A percentile compares a stretch with the other conserved stretches of the same genome.
These are phyloP conservation scores for Euphorbia corollata DNA, from an alignment of 441 rosid genomes.

Conservation along the genomic window DNA sequence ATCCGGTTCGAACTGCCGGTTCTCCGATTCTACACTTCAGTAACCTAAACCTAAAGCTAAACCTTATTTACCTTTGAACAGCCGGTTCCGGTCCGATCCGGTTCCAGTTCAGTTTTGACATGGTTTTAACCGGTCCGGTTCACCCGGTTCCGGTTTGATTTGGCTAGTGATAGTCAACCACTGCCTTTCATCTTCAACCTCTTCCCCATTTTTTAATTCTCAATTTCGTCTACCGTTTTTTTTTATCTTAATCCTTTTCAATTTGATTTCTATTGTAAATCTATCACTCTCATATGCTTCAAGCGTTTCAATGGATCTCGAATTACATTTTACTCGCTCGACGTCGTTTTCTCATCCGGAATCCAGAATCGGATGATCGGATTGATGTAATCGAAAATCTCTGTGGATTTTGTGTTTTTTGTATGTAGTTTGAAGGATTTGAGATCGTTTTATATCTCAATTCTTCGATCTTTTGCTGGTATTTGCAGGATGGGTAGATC, in stretches of 20 bases:
- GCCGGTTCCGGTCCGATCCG: no score
- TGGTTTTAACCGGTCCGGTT: no score
- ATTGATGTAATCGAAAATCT: not conserved
- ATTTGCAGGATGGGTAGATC: slow-evolving; percentile 2
- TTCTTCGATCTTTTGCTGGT: slow-evolving; percentile 1
- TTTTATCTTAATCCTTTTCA: not conserved
- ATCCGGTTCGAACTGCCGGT: no score
- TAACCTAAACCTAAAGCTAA: no score
- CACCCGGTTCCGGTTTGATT: no score
- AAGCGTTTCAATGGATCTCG: not conserved
- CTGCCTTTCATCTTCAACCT: not conserved
- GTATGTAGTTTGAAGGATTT: slow-evolving; percentile 5
- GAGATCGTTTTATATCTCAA: not conserved
- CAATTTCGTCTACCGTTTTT: not conserved
- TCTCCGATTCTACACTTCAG: no score
- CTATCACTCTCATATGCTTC: not conserved
- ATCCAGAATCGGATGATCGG: not conserved
- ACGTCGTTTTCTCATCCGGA: not conserved
- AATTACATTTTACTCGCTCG: not conserved
- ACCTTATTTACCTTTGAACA: no score
- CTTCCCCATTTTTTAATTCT: not conserved
- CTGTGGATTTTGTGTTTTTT: slow-evolving; percentile 8
- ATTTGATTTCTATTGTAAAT: not conserved
- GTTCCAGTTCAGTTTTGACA: no score
- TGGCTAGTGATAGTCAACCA: not conserved